phyloP scores from a whole-genome alignment of 2,329 filamentous ascomycete species.

The Rhexocercosporidium sp. region DNA sequence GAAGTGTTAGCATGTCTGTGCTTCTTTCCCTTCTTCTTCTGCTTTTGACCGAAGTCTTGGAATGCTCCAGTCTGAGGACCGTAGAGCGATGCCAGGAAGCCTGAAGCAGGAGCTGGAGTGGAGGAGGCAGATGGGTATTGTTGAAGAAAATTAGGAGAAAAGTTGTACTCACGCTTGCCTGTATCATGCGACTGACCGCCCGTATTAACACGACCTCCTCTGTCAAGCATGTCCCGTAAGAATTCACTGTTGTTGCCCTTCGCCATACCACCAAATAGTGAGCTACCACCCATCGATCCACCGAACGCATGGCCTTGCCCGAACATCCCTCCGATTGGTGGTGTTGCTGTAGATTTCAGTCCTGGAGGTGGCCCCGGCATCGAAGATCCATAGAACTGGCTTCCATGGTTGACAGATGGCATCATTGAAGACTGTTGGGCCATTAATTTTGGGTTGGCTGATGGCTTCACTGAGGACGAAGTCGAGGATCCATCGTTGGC shows the following conservation, averaged over 20 bases:
- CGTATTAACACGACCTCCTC: conserved; percentile 65
- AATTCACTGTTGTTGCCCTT: conserved; percentile 78
- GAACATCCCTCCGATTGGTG: conserved; percentile 88
- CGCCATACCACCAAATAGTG: conserved; percentile 65
- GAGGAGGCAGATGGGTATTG: conserved; percentile 83
- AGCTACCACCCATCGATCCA: conserved; percentile 60
- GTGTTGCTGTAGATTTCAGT: conserved; percentile 92
- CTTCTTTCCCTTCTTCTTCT: conserved; percentile 99
- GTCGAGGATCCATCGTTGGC: conserved; percentile 73
- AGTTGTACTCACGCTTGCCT: conserved; percentile 98
- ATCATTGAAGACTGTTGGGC: conserved; percentile 90
- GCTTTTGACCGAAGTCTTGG: conserved; percentile 92
- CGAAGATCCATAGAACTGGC: conserved; percentile 80
- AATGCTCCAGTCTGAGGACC: conserved; percentile 83
- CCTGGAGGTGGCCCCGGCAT: conserved; percentile 94
- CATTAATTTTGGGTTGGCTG: conserved; percentile 81
- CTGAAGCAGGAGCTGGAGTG: conserved; percentile 86
- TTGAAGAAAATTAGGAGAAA: conserved; percentile 90
- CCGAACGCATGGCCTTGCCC: conserved; percentile 87
- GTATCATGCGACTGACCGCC: conserved; percentile 78
- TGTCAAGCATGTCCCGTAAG: conserved; percentile 75
- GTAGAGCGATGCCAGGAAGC: conserved; percentile 91
- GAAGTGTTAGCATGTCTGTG: conserved; percentile 99
- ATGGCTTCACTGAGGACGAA: conserved; percentile 70
- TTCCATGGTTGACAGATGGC: conserved; percentile 60